Base-by-base conservation (phyloP, 1,139 yeast species). In the Yarrowia galli region DNA sequence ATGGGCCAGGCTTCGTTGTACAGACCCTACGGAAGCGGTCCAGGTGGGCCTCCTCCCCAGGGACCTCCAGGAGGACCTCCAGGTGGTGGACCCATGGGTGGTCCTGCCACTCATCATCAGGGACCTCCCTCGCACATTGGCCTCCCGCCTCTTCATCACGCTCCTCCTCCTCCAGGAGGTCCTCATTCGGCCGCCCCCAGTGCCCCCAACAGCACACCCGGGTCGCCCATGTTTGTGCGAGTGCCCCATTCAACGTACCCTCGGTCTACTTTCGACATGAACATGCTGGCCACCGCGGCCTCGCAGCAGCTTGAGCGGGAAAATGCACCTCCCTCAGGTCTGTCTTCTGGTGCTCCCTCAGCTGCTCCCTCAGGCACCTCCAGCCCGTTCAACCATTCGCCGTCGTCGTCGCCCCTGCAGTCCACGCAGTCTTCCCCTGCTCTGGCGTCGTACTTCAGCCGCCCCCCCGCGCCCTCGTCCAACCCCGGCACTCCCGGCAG, bases 231-330 rank as follows among this genome's bases (percentile, higher is more conserved):
- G 66, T 61, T 61, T 35, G 66, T 61, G 36, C 54, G 78, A 12
- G 72, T 74, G 38, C 77, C 78, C 49, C 72, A 70, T 51, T 60
- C 72, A 32, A 67, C 67, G 36, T 68, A 60, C 66, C 69, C 45
- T 49, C 71, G 63, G 64, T 70, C 70, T 20, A 82, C 84, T 67
- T 83, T 86, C 77, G 92, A 89, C 74, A 90, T 91, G 76, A 90
- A 90, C 75, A 83, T 89, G 3, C 79, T 91, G 70, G 97, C 96
- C 4, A 85, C 89, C 32, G 96, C 96, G 3, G 96, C 97, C 1
- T 85, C 92, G 7, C 90, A 89, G 74, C 95, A 90, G 75, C 81
- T 91, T 68, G 89, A 84, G 73, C 82, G 83, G 54, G 85, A 83
- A 69, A 72, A 71, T 61, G 46, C 67, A 9, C 53, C 53, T 20